These are phyloP conservation scores for Populus trichocarpa DNA, from an alignment of 441 rosid genomes.

Conservation along the genomic window DNA sequence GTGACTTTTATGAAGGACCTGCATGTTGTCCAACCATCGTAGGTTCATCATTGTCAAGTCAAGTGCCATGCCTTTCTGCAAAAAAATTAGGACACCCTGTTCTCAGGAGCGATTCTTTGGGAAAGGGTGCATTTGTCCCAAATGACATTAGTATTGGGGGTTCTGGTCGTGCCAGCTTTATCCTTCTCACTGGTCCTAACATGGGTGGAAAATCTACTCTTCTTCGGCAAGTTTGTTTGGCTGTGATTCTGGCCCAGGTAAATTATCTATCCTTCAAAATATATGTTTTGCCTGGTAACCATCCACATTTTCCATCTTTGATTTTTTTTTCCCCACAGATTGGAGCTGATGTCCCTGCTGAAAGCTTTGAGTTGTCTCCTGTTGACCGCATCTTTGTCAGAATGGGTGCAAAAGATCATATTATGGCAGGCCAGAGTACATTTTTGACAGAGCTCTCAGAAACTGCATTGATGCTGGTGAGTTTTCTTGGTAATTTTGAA, in stretches of 20 bases:
- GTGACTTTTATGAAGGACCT: constrained; percentile 86
- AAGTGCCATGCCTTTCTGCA: constrained; percentile 64
- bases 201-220: constrained; percentile 99
- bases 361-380: constrained; percentile 77
- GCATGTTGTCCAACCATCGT: constrained; percentile 67
- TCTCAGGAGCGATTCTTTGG: constrained; percentile 85
- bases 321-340: constrained; percentile 40
- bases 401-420: constrained; percentile 98
- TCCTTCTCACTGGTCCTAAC: constrained; percentile 98
- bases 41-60: constrained; percentile 40
- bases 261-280: constrained; percentile 10
- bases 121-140: constrained; percentile 87
- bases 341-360: constrained; percentile 96
- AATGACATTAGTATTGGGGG: constrained; percentile 81
- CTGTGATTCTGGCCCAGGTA: constrained; percentile 95
- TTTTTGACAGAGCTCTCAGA: constrained; percentile 94
- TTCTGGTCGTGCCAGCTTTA: constrained; percentile 60
- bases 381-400: constrained; percentile 90
- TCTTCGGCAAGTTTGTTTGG: constrained; percentile 98
- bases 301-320: constrained; percentile 13
- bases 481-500: constrained; percentile 18
- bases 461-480: constrained; percentile 93
- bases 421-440: constrained; percentile 95
- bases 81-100: constrained; percentile 89
- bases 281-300: constrained; percentile 18